Evolutionary conservation across 2,329 filamentous ascomycete genomes (phyloP).

Genomic region (Magnaporthiopsis poae): DNA sequence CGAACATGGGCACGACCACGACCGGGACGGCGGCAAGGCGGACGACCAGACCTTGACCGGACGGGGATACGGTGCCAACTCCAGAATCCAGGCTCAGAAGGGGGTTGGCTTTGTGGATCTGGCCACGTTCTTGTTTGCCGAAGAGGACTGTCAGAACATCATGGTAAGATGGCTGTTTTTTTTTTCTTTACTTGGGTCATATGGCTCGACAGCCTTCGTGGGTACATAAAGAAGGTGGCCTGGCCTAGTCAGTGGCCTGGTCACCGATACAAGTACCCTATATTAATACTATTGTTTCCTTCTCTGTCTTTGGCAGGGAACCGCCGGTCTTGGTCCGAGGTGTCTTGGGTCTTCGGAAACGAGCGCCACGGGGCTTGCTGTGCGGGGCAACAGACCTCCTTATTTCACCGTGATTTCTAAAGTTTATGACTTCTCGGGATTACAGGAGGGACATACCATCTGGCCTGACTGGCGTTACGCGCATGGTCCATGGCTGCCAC

Average conservation of each 20-base stretch:
- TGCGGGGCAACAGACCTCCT: conserved; percentile 23
- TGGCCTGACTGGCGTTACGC: too few relatives aligned
- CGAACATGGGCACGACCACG: conserved; percentile 40
- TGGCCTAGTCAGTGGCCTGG: conserved; percentile 41
- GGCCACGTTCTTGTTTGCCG: conserved; percentile 61
- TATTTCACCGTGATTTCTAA: conserved; percentile 38
- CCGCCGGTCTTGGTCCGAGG: not conserved
- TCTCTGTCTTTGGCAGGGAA: conserved; percentile 13
- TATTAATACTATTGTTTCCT: conserved; percentile 30
- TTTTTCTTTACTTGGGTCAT: conserved; percentile 4
- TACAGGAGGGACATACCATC: conserved; percentile 35
- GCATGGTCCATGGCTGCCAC: too few relatives aligned
- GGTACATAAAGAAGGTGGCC: conserved; percentile 55
- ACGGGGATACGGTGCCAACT: conserved; percentile 78
- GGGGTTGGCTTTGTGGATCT: conserved; percentile 73
- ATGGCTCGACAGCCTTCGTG: conserved; percentile 14
- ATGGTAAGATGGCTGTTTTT: conserved; percentile 25
- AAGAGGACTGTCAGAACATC: conserved; percentile 50
- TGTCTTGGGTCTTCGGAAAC: conserved; percentile 10
- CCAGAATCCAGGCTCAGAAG: conserved; percentile 54
- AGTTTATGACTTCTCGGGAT: conserved; percentile 40
- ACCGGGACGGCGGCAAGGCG: conserved; percentile 15
- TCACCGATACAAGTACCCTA: conserved; percentile 63
- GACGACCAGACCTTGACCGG: conserved; percentile 40
- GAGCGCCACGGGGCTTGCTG: conserved; percentile 10